Conservation (phyloP, 2,329 filamentous ascomycete species). For the Diaporthe australafricana region DNA sequence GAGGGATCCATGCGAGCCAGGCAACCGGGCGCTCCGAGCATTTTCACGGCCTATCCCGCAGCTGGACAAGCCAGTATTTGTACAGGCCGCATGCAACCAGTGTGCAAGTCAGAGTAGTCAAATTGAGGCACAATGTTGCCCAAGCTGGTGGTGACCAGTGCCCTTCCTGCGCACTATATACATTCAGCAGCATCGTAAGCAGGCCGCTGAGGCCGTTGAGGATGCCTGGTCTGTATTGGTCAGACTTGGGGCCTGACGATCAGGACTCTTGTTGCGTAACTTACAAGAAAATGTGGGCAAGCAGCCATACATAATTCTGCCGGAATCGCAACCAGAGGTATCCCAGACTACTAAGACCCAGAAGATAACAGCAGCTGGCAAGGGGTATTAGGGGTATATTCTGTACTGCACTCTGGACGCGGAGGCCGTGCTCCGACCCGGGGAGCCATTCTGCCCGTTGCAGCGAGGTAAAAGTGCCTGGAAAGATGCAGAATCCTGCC, state of each 20-base stretch:
- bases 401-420: not conserved
- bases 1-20: no score
- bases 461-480: not conserved
- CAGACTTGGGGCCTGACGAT: no score
- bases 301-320: not conserved
- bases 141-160: not conserved
- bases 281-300: not conserved
- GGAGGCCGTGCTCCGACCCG: not conserved
- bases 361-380: not conserved
- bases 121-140: no score
- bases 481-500: slow-evolving; percentile 1
- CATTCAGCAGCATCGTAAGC: not conserved
- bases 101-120: no score
- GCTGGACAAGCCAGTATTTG: no score
- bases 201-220: not conserved
- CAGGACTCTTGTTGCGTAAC: no score
- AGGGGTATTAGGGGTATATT: not conserved
- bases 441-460: not conserved
- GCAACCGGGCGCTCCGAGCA: no score
- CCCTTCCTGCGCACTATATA: not conserved
- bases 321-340: not conserved
- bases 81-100: no score
- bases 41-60: no score
- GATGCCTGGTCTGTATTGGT: not conserved
- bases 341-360: not conserved